These are phyloP conservation scores for Pyricularia pennisetigena DNA, from an alignment of 2,329 filamentous ascomycete species.

Conservation along the genomic window DNA sequence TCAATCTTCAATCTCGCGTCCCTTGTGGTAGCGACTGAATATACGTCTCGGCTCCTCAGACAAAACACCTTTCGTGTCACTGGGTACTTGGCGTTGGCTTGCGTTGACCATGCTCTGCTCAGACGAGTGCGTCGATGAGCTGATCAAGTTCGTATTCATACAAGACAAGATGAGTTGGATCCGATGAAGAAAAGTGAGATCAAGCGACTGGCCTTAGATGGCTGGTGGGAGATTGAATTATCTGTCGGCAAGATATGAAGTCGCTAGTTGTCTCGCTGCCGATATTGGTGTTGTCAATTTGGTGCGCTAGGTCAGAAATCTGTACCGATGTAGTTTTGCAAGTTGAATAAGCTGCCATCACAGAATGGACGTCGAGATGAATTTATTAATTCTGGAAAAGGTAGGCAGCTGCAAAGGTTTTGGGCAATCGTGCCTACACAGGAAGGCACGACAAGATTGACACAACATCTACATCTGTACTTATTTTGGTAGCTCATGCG, in stretches of 20 bases:
- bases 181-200: background rate
- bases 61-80: too few relatives aligned
- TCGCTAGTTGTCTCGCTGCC: background rate
- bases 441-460: background rate
- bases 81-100: background rate
- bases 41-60: background rate
- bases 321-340: background rate
- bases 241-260: background rate
- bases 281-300: background rate
- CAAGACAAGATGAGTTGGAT: background rate
- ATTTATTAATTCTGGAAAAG: background rate
- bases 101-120: background rate
- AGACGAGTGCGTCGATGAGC: background rate
- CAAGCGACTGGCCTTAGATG: background rate
- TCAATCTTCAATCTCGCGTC: background rate
- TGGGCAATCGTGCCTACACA: background rate
- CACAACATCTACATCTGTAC: background rate
- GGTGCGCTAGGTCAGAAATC: background rate
- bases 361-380: background rate
- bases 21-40: background rate
- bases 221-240: background rate
- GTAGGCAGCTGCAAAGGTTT: background rate
- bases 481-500: background rate
- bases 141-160: background rate
- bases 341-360: background rate